phyloP scores from a whole-genome alignment of 2,329 filamentous ascomycete genomes.

The Fusarium proliferatum region DNA sequence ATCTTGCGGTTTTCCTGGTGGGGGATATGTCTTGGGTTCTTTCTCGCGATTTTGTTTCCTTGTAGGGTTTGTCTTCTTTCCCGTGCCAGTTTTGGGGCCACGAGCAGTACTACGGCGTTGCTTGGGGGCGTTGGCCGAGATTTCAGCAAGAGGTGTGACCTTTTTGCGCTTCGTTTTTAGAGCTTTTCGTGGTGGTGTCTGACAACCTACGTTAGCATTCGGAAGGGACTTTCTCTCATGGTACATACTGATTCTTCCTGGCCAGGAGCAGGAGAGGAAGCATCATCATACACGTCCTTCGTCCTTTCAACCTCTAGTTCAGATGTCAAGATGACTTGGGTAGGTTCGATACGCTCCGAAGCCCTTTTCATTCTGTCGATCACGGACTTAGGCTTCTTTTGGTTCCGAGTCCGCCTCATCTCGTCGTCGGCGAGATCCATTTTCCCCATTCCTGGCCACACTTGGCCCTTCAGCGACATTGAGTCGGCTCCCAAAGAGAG shows the following conservation, averaged over 20 bases:
- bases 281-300: constrained; percentile 70
- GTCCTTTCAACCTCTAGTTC: constrained; percentile 62
- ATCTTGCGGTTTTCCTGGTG: constrained; percentile 35
- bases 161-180: constrained; percentile 48
- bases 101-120: constrained; percentile 41
- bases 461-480: constrained; percentile 72
- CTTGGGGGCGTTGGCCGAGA: constrained; percentile 51
- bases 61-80: constrained; percentile 35
- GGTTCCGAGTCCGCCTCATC: constrained; percentile 79
- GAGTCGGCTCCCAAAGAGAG: constrained; percentile 44
- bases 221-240: neutral
- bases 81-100: constrained; percentile 18
- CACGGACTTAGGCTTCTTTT: constrained; percentile 80
- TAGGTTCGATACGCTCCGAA: constrained; percentile 72
- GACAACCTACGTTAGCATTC: constrained; percentile 15
- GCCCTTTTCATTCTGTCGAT: constrained; percentile 72
- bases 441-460: constrained; percentile 82
- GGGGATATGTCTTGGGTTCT: constrained; percentile 11
- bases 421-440: constrained; percentile 82
- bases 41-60: constrained; percentile 29
- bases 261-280: constrained; percentile 60
- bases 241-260: constrained; percentile 57
- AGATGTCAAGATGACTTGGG: constrained; percentile 71
- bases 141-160: constrained; percentile 47
- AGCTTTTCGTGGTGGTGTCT: constrained; percentile 48